Evolutionary conservation across 176 grass and related monocot species (phyloP).

Genomic region (Carex cristatella): DNA sequence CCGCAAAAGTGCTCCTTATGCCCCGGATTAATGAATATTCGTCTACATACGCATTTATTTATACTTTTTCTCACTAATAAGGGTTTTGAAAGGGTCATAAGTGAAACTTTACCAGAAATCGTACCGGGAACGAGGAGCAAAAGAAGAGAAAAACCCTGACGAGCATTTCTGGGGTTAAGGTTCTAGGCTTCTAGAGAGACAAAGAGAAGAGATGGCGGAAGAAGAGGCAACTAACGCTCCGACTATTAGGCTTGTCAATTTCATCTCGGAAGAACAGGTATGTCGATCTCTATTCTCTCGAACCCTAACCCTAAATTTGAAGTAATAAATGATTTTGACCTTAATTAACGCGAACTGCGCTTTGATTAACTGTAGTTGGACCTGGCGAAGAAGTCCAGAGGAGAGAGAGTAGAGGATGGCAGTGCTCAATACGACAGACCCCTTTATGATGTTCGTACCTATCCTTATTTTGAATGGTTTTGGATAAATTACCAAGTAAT

Average conservation of each 20-base stretch:
- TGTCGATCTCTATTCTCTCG: not conserved
- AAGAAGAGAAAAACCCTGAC: not conserved
- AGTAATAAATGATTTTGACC: not conserved
- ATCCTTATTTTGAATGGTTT: not conserved
- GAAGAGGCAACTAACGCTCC: slow-evolving; percentile 34
- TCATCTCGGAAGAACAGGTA: slow-evolving; percentile 94
- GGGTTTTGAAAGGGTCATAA: too few relatives aligned
- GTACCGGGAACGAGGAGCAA: not conserved
- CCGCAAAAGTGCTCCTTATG: too few relatives aligned
- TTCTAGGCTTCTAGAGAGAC: not conserved
- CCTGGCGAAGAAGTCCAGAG: slow-evolving; percentile 73
- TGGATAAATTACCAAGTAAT: not conserved
- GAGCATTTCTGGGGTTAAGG: slow-evolving; percentile 22
- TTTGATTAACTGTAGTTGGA: slow-evolving; percentile 40
- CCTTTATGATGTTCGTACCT: slow-evolving; percentile 47
- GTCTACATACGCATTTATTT: too few relatives aligned
- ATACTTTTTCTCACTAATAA: too few relatives aligned
- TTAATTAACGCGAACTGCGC: slow-evolving; percentile 1
- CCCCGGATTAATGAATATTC: too few relatives aligned
- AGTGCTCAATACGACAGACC: slow-evolving; percentile 88
- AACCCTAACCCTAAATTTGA: slow-evolving; percentile 19
- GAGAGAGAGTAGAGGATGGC: slow-evolving; percentile 83
- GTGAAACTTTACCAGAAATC: too few relatives aligned
- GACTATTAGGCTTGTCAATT: slow-evolving; percentile 75
- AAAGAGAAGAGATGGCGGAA: slow-evolving; percentile 18